A percentile compares a stretch with the other conserved stretches of the same genome.
Evolutionary conservation across 352 stramenopile species (phyloP).

Genomic region (Phytophthora tentaculata): DNA sequence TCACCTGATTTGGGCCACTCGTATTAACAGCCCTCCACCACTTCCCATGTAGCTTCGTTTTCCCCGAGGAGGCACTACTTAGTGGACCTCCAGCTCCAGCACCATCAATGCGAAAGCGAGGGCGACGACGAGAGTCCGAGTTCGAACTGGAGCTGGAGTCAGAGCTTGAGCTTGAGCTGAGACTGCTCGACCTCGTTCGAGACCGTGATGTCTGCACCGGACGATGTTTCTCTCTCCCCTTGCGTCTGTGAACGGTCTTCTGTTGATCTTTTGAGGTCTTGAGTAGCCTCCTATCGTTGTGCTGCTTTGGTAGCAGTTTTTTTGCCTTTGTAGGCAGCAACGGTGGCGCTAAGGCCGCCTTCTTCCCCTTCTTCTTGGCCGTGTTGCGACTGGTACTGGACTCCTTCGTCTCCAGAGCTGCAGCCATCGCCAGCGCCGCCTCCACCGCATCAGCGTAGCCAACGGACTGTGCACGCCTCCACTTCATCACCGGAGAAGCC

Average conservation of each 20-base stretch:
- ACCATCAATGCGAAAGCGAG: neutral
- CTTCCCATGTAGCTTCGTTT: neutral
- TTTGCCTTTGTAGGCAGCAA: conserved; percentile 20
- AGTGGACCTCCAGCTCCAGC: neutral
- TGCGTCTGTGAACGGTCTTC: neutral
- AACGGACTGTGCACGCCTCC: conserved; percentile 15
- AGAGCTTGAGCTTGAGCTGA: conserved; percentile 4
- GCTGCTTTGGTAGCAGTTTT: conserved; percentile 6
- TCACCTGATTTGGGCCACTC: neutral
- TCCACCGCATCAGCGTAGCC: conserved; percentile 39
- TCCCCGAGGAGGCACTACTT: neutral
- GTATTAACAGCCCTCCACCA: neutral
- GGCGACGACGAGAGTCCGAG: neutral
- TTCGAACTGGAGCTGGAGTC: conserved; percentile 8
- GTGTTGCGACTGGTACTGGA: neutral
- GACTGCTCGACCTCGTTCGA: conserved; percentile 14
- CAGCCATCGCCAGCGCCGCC: conserved; percentile 38
- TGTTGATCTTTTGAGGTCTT: conserved; percentile 7
- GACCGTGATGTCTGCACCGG: neutral
- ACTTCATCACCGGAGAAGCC: conserved; percentile 1
- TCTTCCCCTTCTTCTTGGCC: conserved; percentile 17
- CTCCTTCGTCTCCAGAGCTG: conserved; percentile 16
- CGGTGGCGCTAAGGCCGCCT: conserved; percentile 7
- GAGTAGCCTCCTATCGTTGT: neutral
- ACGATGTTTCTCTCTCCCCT: neutral